Evolutionary conservation across 306 rosid species (phyloP).

Genomic region (Inga laurina): DNA sequence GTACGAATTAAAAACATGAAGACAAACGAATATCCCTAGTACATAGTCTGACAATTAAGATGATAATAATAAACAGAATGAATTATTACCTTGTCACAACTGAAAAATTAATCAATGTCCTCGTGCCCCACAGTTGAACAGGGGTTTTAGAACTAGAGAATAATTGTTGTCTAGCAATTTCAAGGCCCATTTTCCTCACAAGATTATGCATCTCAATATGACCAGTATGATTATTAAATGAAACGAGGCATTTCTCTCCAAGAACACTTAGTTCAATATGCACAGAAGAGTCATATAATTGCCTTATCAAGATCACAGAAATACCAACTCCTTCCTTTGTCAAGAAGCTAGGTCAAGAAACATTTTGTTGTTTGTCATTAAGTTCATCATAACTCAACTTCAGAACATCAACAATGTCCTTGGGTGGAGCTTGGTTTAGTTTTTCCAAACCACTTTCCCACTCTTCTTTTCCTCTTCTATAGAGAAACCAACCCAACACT

Average conservation of each 20-base stretch:
- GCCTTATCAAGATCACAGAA: background rate
- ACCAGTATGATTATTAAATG: background rate
- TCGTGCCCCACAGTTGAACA: background rate
- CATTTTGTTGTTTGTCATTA: background rate
- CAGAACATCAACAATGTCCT: background rate
- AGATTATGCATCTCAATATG: background rate
- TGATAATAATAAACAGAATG: background rate
- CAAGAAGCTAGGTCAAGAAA: slow-evolving; percentile 1
- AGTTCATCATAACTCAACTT: slow-evolving; percentile 24
- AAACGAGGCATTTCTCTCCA: background rate
- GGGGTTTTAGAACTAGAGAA: background rate
- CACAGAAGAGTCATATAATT: background rate
- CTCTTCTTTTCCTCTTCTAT: background rate
- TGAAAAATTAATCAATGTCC: background rate
- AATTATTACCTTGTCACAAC: background rate
- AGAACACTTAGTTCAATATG: background rate
- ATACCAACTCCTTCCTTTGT: background rate
- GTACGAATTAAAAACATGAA: too few species aligned
- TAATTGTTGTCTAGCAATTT: background rate
- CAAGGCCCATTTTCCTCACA: background rate
- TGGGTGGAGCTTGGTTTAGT: background rate
- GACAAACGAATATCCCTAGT: too few species aligned
- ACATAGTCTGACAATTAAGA: background rate
- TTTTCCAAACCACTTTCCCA: background rate
- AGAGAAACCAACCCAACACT: background rate